phyloP scores from a whole-genome alignment of 2,329 filamentous ascomycete species.

The Basipetospora sp. region DNA sequence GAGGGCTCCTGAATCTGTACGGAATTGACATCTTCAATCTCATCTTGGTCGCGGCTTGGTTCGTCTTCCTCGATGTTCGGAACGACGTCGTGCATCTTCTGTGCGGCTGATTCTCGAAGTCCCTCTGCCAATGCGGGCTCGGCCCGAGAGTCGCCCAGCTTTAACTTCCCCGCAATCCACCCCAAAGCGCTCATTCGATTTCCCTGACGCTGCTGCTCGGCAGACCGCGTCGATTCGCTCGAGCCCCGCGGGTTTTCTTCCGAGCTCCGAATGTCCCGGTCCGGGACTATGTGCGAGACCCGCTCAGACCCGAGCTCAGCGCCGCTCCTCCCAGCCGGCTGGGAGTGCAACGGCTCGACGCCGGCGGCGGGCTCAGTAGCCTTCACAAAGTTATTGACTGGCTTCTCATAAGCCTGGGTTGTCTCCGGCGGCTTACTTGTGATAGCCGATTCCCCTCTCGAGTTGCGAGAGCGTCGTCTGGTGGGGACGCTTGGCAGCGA shows the following conservation, averaged over 20 bases:
- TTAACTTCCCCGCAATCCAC: constrained; percentile 3
- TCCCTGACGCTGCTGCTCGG: too few species aligned
- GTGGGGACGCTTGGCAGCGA: constrained; percentile 17
- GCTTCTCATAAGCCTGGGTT: constrained; percentile 1
- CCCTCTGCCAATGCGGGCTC: not conserved
- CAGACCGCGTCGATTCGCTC: too few species aligned
- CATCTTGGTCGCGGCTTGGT: too few species aligned
- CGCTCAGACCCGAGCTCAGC: not conserved
- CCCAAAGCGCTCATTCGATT: constrained; percentile 3
- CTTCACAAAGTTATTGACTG: constrained; percentile 6
- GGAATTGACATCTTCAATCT: too few species aligned
- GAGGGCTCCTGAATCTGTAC: too few species aligned
- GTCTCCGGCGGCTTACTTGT: constrained; percentile 6
- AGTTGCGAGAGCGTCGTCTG: constrained; percentile 2
- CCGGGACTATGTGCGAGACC: too few species aligned
- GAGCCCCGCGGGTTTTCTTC: too few species aligned
- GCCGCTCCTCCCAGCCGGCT: constrained; percentile 3
- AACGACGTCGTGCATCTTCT: too few species aligned
- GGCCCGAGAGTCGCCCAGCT: not conserved
- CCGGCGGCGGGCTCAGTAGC: constrained; percentile 1
- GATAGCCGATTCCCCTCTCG: constrained; percentile 3
- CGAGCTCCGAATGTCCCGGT: too few species aligned
- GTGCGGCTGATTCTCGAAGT: too few species aligned
- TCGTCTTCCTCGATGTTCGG: too few species aligned
- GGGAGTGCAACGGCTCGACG: not conserved